phyloP scores from a whole-genome alignment of 2,329 filamentous ascomycete species.

The Fulvia fulva region DNA sequence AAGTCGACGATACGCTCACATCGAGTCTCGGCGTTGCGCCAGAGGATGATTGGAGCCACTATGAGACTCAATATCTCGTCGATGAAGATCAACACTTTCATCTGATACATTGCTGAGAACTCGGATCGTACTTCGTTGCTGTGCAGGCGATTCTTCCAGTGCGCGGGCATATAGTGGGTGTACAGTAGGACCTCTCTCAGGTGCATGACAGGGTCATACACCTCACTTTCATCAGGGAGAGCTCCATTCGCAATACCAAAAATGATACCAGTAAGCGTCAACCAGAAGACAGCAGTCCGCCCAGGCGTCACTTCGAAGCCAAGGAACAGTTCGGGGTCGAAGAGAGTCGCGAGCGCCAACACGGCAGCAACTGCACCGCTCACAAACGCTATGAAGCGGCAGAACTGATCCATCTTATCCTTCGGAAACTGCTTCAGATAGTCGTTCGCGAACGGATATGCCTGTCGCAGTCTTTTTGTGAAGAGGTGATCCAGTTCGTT shows the following conservation, averaged over 20 bases:
- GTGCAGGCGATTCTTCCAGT: constrained; percentile 87
- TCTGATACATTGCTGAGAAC: constrained; percentile 85
- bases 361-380: constrained; percentile 82
- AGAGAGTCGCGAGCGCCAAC: constrained; percentile 74
- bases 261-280: constrained; percentile 74
- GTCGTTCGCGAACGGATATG: constrained; percentile 83
- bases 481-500: constrained; percentile 90
- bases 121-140: constrained; percentile 89
- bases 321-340: constrained; percentile 86
- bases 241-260: constrained; percentile 80
- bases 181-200: constrained; percentile 85
- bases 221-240: constrained; percentile 76
- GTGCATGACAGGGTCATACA: constrained; percentile 89
- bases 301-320: constrained; percentile 88
- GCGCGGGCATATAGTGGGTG: constrained; percentile 83
- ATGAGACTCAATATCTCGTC: constrained; percentile 92
- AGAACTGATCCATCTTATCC: constrained; percentile 81
- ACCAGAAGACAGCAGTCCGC: constrained; percentile 84
- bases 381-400: constrained; percentile 81
- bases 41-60: constrained; percentile 83
- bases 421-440: constrained; percentile 98
- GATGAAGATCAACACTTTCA: constrained; percentile 85
- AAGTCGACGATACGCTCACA: constrained; percentile 95
- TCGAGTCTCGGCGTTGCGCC: constrained; percentile 79
- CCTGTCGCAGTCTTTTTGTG: constrained; percentile 82